Evolutionary conservation across 179 eudicot species (phyloP).

Genomic region (Spergularia azorica): DNA sequence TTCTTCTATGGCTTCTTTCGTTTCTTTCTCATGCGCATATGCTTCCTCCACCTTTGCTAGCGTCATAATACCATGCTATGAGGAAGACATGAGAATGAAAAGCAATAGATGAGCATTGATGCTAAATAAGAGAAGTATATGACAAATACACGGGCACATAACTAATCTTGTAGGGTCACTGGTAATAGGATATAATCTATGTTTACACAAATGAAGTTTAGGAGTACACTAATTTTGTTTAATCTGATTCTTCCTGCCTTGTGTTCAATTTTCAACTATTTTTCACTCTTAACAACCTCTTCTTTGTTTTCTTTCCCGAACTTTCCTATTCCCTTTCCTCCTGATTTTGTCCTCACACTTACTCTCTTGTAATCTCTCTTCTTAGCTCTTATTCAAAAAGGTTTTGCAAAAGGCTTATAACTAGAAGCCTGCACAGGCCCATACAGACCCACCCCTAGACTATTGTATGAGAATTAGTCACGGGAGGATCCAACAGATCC

Average conservation of each 20-base stretch:
- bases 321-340: too few relatives aligned
- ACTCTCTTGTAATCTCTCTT: too few relatives aligned
- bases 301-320: too few relatives aligned
- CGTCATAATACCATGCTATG: conserved; percentile 65
- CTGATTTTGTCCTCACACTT: too few relatives aligned
- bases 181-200: neutral
- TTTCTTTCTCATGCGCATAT: conserved; percentile 63
- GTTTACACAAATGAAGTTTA: neutral
- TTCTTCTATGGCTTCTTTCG: conserved; percentile 55
- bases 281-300: neutral
- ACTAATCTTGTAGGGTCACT: neutral
- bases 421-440: too few relatives aligned
- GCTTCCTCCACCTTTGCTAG: conserved; percentile 84
- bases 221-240: too few relatives aligned
- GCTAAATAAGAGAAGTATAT: conserved; percentile 1
- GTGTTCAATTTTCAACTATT: neutral
- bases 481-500: too few relatives aligned
- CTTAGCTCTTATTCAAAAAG: too few relatives aligned
- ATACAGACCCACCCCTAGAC: too few relatives aligned
- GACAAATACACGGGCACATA: neutral
- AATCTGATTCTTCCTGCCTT: neutral
- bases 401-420: too few relatives aligned
- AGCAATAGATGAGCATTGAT: neutral
- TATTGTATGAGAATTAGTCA: too few relatives aligned
- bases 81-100: conserved; percentile 11